phyloP scores from a whole-genome alignment of 805 yeast genomes.

The Peterozyma toletana region DNA sequence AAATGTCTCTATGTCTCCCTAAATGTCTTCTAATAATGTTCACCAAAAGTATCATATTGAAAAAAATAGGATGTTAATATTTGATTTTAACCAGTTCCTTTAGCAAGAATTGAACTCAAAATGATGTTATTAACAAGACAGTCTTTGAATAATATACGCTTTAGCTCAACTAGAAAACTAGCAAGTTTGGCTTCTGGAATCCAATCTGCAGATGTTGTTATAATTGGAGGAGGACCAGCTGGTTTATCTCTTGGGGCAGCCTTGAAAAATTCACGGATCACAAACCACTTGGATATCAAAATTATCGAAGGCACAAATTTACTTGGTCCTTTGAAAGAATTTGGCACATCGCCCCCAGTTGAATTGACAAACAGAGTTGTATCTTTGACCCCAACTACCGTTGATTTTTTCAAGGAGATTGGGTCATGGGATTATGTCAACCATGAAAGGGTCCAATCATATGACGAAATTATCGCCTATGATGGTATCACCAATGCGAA shows the following conservation, averaged over 20 bases:
- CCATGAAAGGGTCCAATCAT: conserved; percentile 67
- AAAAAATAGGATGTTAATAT: neutral
- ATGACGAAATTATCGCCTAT: conserved; percentile 77
- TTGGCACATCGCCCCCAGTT: conserved; percentile 36
- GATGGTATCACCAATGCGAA: conserved; percentile 74
- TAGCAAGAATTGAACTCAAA: neutral
- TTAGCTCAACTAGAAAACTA: too few relatives aligned
- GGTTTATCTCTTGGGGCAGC: conserved; percentile 86
- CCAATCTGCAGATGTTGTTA: conserved; percentile 55
- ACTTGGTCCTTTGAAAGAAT: conserved; percentile 35
- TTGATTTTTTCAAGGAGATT: conserved; percentile 54
- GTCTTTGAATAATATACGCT: conserved; percentile 8
- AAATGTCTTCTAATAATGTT: too few relatives aligned
- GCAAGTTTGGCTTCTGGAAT: too few relatives aligned
- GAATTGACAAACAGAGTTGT: conserved; percentile 73
- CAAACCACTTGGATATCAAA: conserved; percentile 53
- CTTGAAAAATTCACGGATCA: conserved; percentile 56
- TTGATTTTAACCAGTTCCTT: neutral
- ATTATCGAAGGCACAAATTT: conserved; percentile 71
- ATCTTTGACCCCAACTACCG: conserved; percentile 77
- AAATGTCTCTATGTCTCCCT: too few relatives aligned
- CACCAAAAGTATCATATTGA: neutral
- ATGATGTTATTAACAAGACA: conserved; percentile 14
- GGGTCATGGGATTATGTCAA: conserved; percentile 73
- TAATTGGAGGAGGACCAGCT: conserved; percentile 97